Evolutionary conservation across 2,329 filamentous ascomycete species (phyloP), one percentile per base, ranked within the genome.

Genomic region (Penicillium italicum): DNA sequence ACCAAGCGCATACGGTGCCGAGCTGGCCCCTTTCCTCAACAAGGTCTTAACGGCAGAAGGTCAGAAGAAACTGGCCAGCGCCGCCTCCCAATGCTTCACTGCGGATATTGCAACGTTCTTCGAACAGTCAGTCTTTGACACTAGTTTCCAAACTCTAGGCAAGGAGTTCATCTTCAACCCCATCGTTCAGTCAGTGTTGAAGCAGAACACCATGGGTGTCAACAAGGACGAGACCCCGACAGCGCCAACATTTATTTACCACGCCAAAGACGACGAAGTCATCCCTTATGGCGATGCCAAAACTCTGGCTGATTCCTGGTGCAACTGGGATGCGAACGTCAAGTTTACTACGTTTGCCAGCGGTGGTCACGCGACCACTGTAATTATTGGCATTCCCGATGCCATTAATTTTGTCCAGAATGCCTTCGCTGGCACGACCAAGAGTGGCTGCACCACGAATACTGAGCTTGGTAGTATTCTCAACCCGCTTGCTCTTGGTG

Each of bases 241-340:
- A 0, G 66, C 62, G 1, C 67, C 66, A 4, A 58, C 68, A 4
- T 65, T 68, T 36, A 54, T 67, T 5, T 69, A 69, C 36, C 67
- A 69, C 41, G 64, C 61, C 11, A 53, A 60, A 5, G 38, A 62
- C 3, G 67, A 69, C 31, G 65, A 68, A 28, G 44, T 69, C 30
- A 69, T 69, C 24, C 63, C 65, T 1, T 68, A 67, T 24, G 20
- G 45, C 2, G 53, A 66, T 11, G 62, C 63, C 2, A 50, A 56
- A 6, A 38, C 53, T 3, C 31, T 66, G 58, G 63, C 60, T 9
- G 40, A 65, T n/a, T 51, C 62, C 7, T 68, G 66, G 66, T 68
- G 66, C 14, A 30, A 42, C 3, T 53, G 59, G 31, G 64, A 62
- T 3, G 66, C 62, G 2, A 53, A 50, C 16, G 62, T 69, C 28